Conservation (phyloP, 768 basidiomycete genomes). For the Sutorius australiensis region DNA sequence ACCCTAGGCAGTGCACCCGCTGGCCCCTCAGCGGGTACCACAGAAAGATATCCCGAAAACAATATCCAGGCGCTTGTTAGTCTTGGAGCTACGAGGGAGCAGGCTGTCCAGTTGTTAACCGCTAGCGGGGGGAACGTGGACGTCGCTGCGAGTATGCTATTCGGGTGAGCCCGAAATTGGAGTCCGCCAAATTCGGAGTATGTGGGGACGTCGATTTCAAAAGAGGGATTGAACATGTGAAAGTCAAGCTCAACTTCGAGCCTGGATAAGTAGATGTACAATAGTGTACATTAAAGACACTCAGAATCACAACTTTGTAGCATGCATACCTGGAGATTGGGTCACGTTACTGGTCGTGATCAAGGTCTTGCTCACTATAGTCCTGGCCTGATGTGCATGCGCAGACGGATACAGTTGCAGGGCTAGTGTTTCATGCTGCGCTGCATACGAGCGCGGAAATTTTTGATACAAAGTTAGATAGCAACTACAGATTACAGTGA, state of each 20-base stretch:
- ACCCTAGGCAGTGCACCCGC: slow-evolving; percentile 49
- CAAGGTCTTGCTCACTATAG: too few species aligned
- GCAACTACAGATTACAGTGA: not conserved
- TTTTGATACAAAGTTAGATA: not conserved
- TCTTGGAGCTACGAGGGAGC: slow-evolving; percentile 72
- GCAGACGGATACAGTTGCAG: not conserved
- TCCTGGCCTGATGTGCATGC: too few species aligned
- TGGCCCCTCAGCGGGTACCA: slow-evolving; percentile 37
- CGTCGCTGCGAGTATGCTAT: slow-evolving; percentile 82
- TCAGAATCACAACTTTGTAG: not conserved
- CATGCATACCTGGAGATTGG: not conserved
- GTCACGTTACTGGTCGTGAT: too few species aligned
- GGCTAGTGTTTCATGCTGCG: not conserved
- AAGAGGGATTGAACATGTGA: not conserved
- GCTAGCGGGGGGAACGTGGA: slow-evolving; percentile 86
- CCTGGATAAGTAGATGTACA: slow-evolving; percentile 1
- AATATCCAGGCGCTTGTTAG: slow-evolving; percentile 64
- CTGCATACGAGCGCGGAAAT: not conserved
- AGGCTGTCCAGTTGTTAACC: slow-evolving; percentile 71
- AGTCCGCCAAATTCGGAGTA: not conserved
- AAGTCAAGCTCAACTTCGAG: not conserved
- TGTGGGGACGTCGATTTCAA: slow-evolving; percentile 1
- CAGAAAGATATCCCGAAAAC: slow-evolving; percentile 54
- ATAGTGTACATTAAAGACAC: not conserved
- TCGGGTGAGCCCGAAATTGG: slow-evolving; percentile 37